Percentiles rank a stretch among this genome's conserved stretches.
These are phyloP conservation scores for Flaveria brownii DNA, from an alignment of 129 eudicot species.

Conservation along the genomic window DNA sequence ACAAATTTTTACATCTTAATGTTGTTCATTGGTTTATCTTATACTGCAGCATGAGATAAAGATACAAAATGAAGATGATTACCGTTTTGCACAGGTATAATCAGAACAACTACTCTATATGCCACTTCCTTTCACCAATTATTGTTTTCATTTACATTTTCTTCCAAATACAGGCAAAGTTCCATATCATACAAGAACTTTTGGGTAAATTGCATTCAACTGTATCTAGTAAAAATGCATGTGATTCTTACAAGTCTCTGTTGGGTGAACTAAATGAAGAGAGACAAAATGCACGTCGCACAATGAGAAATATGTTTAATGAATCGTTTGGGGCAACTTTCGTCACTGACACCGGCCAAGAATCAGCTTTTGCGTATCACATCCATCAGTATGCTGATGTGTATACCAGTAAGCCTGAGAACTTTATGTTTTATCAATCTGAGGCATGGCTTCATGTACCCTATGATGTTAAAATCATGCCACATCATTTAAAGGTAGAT, in stretches of 20 bases:
- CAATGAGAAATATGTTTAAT: slow-evolving; percentile 89
- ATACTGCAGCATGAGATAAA: slow-evolving; percentile 91
- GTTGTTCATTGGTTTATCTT: slow-evolving; percentile 26
- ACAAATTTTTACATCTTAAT: neutral
- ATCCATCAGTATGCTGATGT: slow-evolving; percentile 97
- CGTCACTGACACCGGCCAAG: slow-evolving; percentile 91
- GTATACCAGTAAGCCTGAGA: slow-evolving; percentile 96
- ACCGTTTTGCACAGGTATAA: slow-evolving; percentile 91
- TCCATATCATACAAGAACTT: slow-evolving; percentile 92
- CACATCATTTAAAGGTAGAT: slow-evolving; percentile 90
- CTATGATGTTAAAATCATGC: slow-evolving; percentile 93
- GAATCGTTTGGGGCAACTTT: slow-evolving; percentile 94
- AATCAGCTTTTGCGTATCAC: slow-evolving; percentile 91
- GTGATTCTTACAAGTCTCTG: slow-evolving; percentile 64
- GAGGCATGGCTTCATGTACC: slow-evolving; percentile 99
- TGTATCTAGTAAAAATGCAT: slow-evolving; percentile 41
- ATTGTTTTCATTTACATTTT: neutral
- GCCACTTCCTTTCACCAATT: slow-evolving; percentile 11
- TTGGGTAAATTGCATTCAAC: slow-evolving; percentile 87
- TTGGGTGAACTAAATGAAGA: slow-evolving; percentile 75
- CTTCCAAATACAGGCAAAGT: slow-evolving; percentile 64
- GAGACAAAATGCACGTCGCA: slow-evolving; percentile 75
- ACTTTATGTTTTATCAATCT: slow-evolving; percentile 84
- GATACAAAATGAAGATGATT: slow-evolving; percentile 77
- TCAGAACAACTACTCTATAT: neutral